Evolutionary conservation across 352 stramenopile genomes (phyloP).

Genomic region (Thraustochytrium sp.): DNA sequence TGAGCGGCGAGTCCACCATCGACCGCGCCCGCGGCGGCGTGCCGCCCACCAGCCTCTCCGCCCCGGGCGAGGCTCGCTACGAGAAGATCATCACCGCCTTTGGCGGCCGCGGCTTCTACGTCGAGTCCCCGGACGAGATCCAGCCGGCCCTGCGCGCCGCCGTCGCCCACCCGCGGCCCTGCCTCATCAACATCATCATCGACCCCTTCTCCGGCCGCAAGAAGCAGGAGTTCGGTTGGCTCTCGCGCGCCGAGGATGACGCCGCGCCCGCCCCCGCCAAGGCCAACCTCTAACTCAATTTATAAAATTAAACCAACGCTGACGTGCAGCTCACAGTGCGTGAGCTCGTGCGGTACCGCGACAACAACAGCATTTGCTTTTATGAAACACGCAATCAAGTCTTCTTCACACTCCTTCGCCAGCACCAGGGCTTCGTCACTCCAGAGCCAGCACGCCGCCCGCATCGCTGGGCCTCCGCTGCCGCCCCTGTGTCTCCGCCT

Average conservation of each 20-base stretch:
- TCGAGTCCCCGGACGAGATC: slow-evolving; percentile 10
- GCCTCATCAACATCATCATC: slow-evolving; percentile 40
- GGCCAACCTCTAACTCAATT: background rate
- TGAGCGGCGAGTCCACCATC: background rate
- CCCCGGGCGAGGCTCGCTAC: background rate
- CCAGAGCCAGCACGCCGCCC: no score
- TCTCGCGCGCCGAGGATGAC: background rate
- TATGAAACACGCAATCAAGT: no score
- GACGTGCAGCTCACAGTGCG: no score
- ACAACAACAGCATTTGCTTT: no score
- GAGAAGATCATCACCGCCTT: slow-evolving; percentile 30
- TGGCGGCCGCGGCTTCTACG: slow-evolving; percentile 25
- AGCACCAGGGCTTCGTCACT: no score
- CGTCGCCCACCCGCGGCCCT: slow-evolving; percentile 7
- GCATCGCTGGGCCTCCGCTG: no score
- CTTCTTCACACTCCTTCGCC: no score
- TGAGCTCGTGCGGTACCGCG: no score
- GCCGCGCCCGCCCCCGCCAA: background rate
- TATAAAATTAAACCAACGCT: no score
- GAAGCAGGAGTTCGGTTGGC: slow-evolving; percentile 41
- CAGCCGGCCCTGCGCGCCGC: slow-evolving; percentile 9
- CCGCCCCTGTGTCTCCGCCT: no score
- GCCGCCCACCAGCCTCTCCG: slow-evolving; percentile 23
- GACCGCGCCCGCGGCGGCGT: background rate
- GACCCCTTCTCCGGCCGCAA: slow-evolving; percentile 34